These are phyloP conservation scores for Juncus inflexus DNA, from an alignment of 176 grass and related monocot species.

Conservation along the genomic window DNA sequence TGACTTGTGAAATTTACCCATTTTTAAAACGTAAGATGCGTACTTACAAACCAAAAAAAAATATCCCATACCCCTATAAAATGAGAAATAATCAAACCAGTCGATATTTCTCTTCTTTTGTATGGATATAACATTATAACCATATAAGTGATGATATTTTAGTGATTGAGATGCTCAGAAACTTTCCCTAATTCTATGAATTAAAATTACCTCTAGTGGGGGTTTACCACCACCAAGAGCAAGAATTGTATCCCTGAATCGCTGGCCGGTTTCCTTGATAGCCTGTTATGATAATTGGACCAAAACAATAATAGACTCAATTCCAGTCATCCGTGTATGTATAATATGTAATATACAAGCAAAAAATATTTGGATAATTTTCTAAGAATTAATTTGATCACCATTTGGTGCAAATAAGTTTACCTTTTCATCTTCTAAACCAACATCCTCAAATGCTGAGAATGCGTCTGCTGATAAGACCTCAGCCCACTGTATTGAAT, in stretches of 20 bases:
- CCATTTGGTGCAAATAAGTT: too few species aligned
- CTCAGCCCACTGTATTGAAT: slow-evolving; percentile 70
- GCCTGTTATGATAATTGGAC: slow-evolving; percentile 35
- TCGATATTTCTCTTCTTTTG: too few species aligned
- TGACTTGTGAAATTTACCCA: too few species aligned
- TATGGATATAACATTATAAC: too few species aligned
- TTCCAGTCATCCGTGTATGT: not conserved
- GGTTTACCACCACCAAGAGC: slow-evolving; percentile 84
- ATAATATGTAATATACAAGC: not conserved
- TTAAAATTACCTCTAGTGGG: slow-evolving; percentile 40
- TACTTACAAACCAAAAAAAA: too few species aligned
- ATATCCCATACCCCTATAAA: too few species aligned
- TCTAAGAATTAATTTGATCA: not conserved
- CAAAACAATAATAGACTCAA: slow-evolving; percentile 1
- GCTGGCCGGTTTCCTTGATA: slow-evolving; percentile 70
- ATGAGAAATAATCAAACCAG: too few species aligned
- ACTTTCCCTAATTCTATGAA: too few species aligned
- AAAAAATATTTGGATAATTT: not conserved
- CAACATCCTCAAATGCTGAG: slow-evolving; percentile 95
- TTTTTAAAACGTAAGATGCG: too few species aligned
- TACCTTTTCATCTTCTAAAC: slow-evolving; percentile 88
- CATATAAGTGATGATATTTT: too few species aligned
- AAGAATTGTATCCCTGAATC: slow-evolving; percentile 93
- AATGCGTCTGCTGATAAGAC: slow-evolving; percentile 96
- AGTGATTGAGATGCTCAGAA: too few species aligned